Percentiles rank a stretch among this genome's conserved stretches.
phyloP scores from a whole-genome alignment of 192 early-diverging fungal genomes.

The Coemansia sp. region DNA sequence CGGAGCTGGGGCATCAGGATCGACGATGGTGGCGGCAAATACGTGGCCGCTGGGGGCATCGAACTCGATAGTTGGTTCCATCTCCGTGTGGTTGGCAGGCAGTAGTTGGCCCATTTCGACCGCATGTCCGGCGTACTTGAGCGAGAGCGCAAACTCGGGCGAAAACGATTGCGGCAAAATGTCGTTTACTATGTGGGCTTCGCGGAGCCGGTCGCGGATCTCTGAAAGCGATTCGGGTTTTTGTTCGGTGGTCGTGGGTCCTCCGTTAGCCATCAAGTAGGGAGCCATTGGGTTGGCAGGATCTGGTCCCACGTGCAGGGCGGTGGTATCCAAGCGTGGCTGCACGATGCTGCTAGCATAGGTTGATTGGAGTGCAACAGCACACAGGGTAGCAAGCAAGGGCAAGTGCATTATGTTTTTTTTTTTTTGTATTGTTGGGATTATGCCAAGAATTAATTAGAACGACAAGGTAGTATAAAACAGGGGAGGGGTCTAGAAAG shows the following conservation, averaged over 20 bases:
- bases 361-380: not conserved
- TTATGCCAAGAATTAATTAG: not conserved
- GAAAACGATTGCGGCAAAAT: constrained; percentile 19
- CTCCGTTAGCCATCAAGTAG: not conserved
- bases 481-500: no score
- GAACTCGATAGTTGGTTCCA: constrained; percentile 34
- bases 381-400: not conserved
- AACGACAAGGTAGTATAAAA: no score
- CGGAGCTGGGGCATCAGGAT: constrained; percentile 27
- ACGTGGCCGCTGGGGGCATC: constrained; percentile 21
- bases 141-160: constrained; percentile 27
- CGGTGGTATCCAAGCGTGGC: not conserved
- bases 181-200: constrained; percentile 21
- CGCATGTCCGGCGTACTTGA: constrained; percentile 13
- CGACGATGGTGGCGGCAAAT: constrained; percentile 34
- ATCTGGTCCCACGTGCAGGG: constrained; percentile 8
- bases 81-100: constrained; percentile 15
- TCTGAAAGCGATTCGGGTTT: not conserved
- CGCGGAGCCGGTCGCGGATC: constrained; percentile 4
- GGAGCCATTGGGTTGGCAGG: constrained; percentile 17
- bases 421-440: not conserved
- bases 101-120: constrained; percentile 37
- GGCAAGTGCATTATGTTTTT: not conserved
- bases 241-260: not conserved
- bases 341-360: not conserved